Evolutionary conservation across 2,329 filamentous ascomycete genomes (phyloP).

Genomic region (Xylaria sp.): DNA sequence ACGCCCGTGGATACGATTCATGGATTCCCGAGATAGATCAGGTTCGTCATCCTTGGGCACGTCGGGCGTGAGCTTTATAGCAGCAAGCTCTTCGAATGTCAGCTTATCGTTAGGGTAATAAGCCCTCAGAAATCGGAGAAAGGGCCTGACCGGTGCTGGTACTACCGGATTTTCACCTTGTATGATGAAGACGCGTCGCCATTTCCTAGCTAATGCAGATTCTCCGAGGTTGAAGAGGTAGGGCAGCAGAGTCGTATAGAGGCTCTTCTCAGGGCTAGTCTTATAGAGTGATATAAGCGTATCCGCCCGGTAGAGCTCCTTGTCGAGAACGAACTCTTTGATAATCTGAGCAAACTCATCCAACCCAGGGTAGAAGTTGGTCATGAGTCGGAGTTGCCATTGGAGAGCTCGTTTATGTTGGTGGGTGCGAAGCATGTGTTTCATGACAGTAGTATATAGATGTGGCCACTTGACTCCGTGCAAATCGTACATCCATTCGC

Average conservation of each 20-base stretch:
- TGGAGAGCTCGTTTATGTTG: slow-evolving; percentile 47
- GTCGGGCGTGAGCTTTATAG: slow-evolving; percentile 16
- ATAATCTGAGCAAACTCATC: slow-evolving; percentile 51
- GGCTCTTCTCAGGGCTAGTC: slow-evolving; percentile 47
- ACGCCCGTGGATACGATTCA: slow-evolving; percentile 48
- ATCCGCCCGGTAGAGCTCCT: slow-evolving; percentile 45
- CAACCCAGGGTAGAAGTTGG: slow-evolving; percentile 49
- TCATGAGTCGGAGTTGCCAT: slow-evolving; percentile 56
- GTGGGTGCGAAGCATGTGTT: slow-evolving; percentile 48
- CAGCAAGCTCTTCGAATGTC: slow-evolving; percentile 40
- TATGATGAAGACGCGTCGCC: slow-evolving; percentile 52
- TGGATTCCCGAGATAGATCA: slow-evolving; percentile 42
- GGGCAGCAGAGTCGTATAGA: slow-evolving; percentile 61
- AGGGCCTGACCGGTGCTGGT: slow-evolving; percentile 50
- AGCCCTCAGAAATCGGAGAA: slow-evolving; percentile 53
- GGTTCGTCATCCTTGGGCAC: slow-evolving; percentile 23
- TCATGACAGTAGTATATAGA: slow-evolving; percentile 55
- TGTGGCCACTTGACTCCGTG: slow-evolving; percentile 54
- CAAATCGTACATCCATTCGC: slow-evolving; percentile 49
- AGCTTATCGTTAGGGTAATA: slow-evolving; percentile 53
- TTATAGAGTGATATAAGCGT: slow-evolving; percentile 54
- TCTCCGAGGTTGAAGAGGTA: slow-evolving; percentile 55
- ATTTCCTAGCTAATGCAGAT: slow-evolving; percentile 51
- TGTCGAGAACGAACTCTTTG: slow-evolving; percentile 48
- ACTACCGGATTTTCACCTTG: slow-evolving; percentile 50